A percentile compares a stretch with the other conserved stretches of the same genome.
Evolutionary conservation across 768 basidiomycete species (phyloP).

Genomic region (Podaxis sp.): DNA sequence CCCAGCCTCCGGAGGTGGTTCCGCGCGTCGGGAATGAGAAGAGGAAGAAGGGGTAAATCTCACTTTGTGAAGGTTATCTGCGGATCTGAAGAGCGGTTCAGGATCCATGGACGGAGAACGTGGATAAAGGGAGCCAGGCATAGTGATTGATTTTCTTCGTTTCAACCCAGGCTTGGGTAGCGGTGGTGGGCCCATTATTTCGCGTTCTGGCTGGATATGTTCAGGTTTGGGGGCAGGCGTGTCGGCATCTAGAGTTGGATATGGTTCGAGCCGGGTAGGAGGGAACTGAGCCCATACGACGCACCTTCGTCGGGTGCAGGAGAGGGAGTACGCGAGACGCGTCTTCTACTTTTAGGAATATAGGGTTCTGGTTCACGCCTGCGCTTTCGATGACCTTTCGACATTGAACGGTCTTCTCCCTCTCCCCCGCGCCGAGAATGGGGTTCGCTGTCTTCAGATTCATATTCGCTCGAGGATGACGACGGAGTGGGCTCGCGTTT

Average conservation of each 20-base stretch:
- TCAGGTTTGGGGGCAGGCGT: background rate
- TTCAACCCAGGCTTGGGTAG: conserved; percentile 24
- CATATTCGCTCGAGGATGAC: conserved; percentile 2
- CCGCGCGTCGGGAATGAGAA: background rate
- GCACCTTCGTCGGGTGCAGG: background rate
- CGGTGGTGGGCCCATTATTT: conserved; percentile 10
- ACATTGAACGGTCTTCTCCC: background rate
- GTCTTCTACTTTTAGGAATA: background rate
- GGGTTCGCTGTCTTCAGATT: conserved; percentile 2
- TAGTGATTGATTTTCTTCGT: conserved; percentile 51
- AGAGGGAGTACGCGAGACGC: conserved; percentile 2
- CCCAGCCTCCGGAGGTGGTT: background rate
- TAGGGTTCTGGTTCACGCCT: conserved; percentile 7
- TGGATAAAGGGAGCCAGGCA: conserved; percentile 80
- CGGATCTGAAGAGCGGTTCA: conserved; percentile 25
- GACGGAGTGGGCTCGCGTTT: conserved; percentile 8
- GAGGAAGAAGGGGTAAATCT: background rate
- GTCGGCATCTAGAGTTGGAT: background rate
- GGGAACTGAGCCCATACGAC: background rate
- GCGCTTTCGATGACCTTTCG: conserved; percentile 6
- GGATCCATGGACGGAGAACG: conserved; percentile 69
- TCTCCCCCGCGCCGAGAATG: background rate
- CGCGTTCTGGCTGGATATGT: background rate
- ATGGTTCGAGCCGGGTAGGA: background rate
- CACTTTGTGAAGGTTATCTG: background rate